Base-by-base conservation (phyloP, 1,284 basidiomycete genomes). In the Athelia psychrophila region DNA sequence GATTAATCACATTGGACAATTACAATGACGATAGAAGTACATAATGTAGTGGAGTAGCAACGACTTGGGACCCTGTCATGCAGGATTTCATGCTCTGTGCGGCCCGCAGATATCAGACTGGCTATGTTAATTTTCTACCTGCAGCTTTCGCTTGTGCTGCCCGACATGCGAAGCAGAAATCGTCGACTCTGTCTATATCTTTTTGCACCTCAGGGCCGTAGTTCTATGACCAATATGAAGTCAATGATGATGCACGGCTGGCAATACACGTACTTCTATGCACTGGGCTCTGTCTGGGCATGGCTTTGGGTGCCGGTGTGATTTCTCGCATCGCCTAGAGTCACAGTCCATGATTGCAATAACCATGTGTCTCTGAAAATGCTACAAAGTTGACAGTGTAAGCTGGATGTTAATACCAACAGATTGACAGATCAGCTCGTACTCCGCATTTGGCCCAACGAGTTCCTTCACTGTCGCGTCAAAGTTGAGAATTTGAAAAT, bases 341-440 rank as follows among this genome's bases (percentile, higher is more conserved):
- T 73, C 79, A 69, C 85, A 88, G 62, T 88, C 85, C 66, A 83
- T 71, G 66, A 88, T 84, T 48, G 83, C 86, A 44, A 80, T 71
- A 54, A 88, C 76, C 38, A 83, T 64, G 58, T 87, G 84, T 51
- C 86, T 78, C 67, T 88, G 85, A 64, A 88, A 88, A 64, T 88
- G 85, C 86, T 88, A 58, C 54, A 35, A 30, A 52, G 42, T 47
- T 42, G 9, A 6, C 44, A 48, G 47, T 38, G 35, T 56, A 44
- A 44, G 51, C 27, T n/a, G 9, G 38, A 16, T 42, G 54, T 49
- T 35, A 19, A 44, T n/a, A 48, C 55, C 47, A 47, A 48, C 49
- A 44, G 52, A 47, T 72, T 77, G 51, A 68, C 33, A 35, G 5
- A 42, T n/a, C 38, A 22, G n/a, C 16, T n/a, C n/a, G 38, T 42